Conservation (phyloP, 768 basidiomycete genomes). For the Russula griseocarnosa region DNA sequence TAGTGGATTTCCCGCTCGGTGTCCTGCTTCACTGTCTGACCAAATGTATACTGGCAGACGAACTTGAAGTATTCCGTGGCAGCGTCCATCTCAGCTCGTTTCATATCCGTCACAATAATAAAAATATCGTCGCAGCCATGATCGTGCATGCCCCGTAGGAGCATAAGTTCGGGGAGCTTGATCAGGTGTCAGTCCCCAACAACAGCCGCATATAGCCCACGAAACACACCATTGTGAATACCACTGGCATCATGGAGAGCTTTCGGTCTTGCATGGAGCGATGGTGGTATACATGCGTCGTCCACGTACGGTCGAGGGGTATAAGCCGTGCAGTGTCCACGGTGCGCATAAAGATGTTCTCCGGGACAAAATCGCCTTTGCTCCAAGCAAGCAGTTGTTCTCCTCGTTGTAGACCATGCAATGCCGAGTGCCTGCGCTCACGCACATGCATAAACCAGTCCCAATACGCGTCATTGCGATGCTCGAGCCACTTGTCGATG, state of each 20-base stretch:
- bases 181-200: background rate
- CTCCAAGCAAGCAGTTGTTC: constrained; percentile 47
- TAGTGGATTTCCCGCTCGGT: constrained; percentile 63
- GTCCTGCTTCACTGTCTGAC: constrained; percentile 58
- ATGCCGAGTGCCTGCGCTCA: constrained; percentile 57
- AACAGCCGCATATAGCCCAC: background rate
- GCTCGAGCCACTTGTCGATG: constrained; percentile 82
- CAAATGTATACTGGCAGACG: constrained; percentile 61
- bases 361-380: constrained; percentile 73
- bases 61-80: constrained; percentile 75
- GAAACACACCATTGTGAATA: constrained; percentile 67
- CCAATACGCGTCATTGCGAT: constrained; percentile 68
- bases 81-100: constrained; percentile 77
- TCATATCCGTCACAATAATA: constrained; percentile 75
- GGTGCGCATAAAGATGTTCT: constrained; percentile 75
- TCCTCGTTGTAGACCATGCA: constrained; percentile 39
- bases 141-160: constrained; percentile 77
- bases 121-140: constrained; percentile 73
- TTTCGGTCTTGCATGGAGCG: constrained; percentile 69
- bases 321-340: constrained; percentile 75
- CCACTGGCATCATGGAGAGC: constrained; percentile 73
- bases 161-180: constrained; percentile 75
- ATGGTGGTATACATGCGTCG: constrained; percentile 76
- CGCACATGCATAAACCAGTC: constrained; percentile 73
- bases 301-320: constrained; percentile 78